Percentiles rank a stretch among this genome's conserved stretches.
phyloP scores from a whole-genome alignment of 495 filamentous ascomycete genomes.

The Xylaria venustula region DNA sequence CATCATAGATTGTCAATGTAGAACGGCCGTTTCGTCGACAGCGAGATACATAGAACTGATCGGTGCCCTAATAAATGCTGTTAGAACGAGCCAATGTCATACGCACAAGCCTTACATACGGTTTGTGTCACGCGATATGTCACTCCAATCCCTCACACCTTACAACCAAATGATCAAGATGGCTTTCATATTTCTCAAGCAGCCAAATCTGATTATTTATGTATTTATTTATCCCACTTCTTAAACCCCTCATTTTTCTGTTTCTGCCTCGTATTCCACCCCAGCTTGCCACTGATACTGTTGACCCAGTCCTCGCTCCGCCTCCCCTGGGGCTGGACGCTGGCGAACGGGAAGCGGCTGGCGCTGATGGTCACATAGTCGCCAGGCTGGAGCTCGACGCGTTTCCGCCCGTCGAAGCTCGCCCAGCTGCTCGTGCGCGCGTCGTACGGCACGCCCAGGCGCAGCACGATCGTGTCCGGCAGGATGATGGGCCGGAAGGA shows the following conservation, averaged over 20 bases:
- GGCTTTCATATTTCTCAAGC: too few relatives aligned
- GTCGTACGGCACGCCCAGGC: slow-evolving; percentile 90
- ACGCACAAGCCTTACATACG: too few relatives aligned
- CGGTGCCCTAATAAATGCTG: too few relatives aligned
- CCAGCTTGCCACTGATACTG: slow-evolving; percentile 82
- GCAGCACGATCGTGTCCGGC: slow-evolving; percentile 89
- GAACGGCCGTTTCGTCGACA: too few relatives aligned
- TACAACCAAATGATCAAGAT: too few relatives aligned
- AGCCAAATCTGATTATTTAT: too few relatives aligned
- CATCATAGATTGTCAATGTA: too few relatives aligned
- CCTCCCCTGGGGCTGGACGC: slow-evolving; percentile 72
- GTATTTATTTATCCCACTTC: slow-evolving; percentile 45
- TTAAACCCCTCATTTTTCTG: slow-evolving; percentile 53
- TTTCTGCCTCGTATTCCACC: slow-evolving; percentile 93
- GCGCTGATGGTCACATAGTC: slow-evolving; percentile 97
- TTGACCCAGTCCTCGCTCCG: slow-evolving; percentile 90
- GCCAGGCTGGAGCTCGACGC: slow-evolving; percentile 80
- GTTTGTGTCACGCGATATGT: too few relatives aligned
- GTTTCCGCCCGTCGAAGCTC: slow-evolving; percentile 91
- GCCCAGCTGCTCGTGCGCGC: slow-evolving; percentile 89
- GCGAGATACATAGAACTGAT: too few relatives aligned
- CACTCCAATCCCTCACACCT: too few relatives aligned
- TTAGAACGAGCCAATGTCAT: too few relatives aligned
- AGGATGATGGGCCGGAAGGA: slow-evolving; percentile 95
- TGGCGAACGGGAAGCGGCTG: slow-evolving; percentile 88